Evolutionary conservation across 805 yeast genomes (phyloP).

Genomic region (Lipomyces mesembrius): DNA sequence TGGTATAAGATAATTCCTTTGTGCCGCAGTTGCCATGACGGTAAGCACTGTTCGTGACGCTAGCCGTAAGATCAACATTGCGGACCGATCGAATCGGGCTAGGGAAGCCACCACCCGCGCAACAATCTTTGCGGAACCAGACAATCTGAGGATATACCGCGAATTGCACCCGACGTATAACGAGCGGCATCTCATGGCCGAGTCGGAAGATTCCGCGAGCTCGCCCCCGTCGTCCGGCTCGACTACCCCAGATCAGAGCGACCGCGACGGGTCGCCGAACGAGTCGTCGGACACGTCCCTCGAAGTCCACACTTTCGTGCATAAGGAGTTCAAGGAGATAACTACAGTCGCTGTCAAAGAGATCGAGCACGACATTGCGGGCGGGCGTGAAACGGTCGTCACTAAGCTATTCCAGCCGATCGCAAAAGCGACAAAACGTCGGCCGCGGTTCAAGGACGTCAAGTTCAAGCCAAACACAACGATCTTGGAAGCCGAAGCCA

Average conservation of each 20-base stretch:
- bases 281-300: background rate
- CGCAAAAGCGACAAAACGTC: conserved; percentile 37
- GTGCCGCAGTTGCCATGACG: background rate
- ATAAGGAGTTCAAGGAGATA: background rate
- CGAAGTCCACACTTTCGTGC: background rate
- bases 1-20: no score
- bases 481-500: conserved; percentile 59
- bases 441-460: conserved; percentile 62
- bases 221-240: conserved; percentile 1
- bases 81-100: background rate
- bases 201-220: background rate
- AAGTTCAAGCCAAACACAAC: conserved; percentile 52
- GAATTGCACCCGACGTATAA: background rate
- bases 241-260: conserved; percentile 1
- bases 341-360: background rate
- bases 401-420: background rate
- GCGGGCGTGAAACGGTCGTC: background rate
- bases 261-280: background rate
- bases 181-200: background rate
- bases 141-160: conserved; percentile 21
- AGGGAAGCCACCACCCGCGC: background rate
- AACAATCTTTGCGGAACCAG: conserved; percentile 9
- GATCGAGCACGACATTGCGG: background rate
- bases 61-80: background rate
- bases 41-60: background rate